Conservation (phyloP, 1,284 basidiomycete genomes). For the Irpex lacteus region DNA sequence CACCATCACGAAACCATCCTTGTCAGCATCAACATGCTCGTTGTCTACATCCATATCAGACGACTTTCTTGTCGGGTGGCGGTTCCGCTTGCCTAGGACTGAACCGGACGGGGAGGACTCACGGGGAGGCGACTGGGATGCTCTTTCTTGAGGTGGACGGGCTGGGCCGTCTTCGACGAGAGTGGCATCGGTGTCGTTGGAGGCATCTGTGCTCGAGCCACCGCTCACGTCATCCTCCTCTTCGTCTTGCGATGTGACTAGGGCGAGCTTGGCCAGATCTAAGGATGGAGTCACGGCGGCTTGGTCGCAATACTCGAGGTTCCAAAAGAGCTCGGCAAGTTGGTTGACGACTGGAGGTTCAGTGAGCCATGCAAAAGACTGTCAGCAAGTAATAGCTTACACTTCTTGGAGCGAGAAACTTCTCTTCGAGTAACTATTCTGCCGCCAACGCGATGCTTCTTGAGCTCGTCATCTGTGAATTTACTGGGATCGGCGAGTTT, state of each 20-base stretch:
- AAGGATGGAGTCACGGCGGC: slow-evolving; percentile 79
- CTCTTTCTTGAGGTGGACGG: slow-evolving; percentile 22
- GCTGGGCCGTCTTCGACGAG: slow-evolving; percentile 70
- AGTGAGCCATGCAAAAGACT: slow-evolving; percentile 16
- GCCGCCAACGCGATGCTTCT: slow-evolving; percentile 83
- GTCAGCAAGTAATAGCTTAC: slow-evolving; percentile 36
- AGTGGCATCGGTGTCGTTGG: slow-evolving; percentile 80
- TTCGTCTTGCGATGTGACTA: slow-evolving; percentile 88
- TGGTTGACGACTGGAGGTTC: slow-evolving; percentile 66
- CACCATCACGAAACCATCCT: slow-evolving; percentile 47
- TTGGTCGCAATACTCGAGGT: slow-evolving; percentile 67
- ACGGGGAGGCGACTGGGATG: slow-evolving; percentile 22
- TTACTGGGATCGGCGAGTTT: slow-evolving; percentile 65
- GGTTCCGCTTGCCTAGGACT: slow-evolving; percentile 71
- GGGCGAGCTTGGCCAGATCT: slow-evolving; percentile 89
- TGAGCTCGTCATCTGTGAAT: slow-evolving; percentile 75
- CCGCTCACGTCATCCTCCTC: slow-evolving; percentile 74
- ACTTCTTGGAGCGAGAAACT: slow-evolving; percentile 80
- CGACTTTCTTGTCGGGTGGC: slow-evolving; percentile 47
- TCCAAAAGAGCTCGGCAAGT: slow-evolving; percentile 75
- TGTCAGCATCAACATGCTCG: slow-evolving; percentile 24
- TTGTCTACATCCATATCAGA: slow-evolving; percentile 42
- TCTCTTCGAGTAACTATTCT: slow-evolving; percentile 78
- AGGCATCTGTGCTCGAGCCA: slow-evolving; percentile 66
- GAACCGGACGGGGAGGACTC: slow-evolving; percentile 39